phyloP scores from a whole-genome alignment of 805 yeast genomes.

The Monosporozyma aquatica region DNA sequence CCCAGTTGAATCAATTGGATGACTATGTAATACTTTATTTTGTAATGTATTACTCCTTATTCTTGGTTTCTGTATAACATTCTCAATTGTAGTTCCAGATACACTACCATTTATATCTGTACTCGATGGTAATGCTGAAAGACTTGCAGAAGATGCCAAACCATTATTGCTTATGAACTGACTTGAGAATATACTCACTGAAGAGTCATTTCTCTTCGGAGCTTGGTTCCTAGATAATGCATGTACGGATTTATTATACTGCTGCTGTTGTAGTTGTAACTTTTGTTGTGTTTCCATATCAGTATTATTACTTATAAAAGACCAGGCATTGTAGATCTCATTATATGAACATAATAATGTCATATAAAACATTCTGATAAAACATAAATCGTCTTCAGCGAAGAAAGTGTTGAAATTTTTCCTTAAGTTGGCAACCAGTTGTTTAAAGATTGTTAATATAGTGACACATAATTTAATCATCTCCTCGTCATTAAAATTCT shows the following conservation, averaged over 20 bases:
- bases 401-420: constrained; percentile 42
- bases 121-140: background rate
- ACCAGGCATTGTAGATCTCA: constrained; percentile 62
- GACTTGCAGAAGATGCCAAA: background rate
- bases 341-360: constrained; percentile 53
- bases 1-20: background rate
- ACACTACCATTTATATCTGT: background rate
- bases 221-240: constrained; percentile 4
- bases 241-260: background rate
- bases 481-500: constrained; percentile 30
- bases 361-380: constrained; percentile 53
- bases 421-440: constrained; percentile 34
- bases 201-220: constrained; percentile 5
- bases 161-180: background rate
- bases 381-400: constrained; percentile 53
- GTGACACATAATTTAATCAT: constrained; percentile 31
- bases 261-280: background rate
- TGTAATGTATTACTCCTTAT: constrained; percentile 23
- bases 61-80: constrained; percentile 13
- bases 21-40: constrained; percentile 5
- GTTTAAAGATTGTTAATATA: constrained; percentile 41
- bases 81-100: constrained; percentile 4
- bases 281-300: background rate
- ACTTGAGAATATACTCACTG: constrained; percentile 4
- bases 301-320: constrained; percentile 11